These are phyloP conservation scores for Cutaneotrichosporon dermatis DNA, from an alignment of 1,284 basidiomycete genomes.

Conservation along the genomic window DNA sequence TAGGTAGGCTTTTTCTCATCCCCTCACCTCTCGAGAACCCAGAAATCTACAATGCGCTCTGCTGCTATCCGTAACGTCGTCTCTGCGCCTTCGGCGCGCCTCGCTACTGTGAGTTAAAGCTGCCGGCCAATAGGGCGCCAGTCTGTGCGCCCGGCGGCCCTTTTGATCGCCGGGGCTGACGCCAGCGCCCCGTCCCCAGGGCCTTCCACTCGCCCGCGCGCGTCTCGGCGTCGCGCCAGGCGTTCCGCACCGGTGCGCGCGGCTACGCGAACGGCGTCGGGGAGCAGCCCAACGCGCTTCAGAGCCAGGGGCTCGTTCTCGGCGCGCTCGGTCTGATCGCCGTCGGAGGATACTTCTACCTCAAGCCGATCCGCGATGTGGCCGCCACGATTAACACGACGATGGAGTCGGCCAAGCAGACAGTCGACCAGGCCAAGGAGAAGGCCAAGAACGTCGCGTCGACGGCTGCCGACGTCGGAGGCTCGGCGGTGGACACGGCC, in stretches of 20 bases:
- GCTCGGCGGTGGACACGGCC: constrained; percentile 1
- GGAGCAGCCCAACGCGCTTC: not conserved
- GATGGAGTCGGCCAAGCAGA: constrained; percentile 2
- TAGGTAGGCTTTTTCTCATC: too few species aligned
- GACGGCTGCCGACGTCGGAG: not conserved
- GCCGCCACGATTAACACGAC: constrained; percentile 20
- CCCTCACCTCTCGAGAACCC: not conserved
- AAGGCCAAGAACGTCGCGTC: not conserved
- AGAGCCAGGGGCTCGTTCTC: constrained; percentile 29
- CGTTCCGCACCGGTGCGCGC: not conserved
- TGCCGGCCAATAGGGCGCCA: too few species aligned
- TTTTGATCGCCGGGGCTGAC: not conserved
- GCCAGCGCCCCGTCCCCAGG: constrained; percentile 8
- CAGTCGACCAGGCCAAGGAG: constrained; percentile 4
- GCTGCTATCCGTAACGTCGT: constrained; percentile 6
- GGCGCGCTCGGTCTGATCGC: constrained; percentile 27
- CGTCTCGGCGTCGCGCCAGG: not conserved
- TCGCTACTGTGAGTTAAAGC: constrained; percentile 5
- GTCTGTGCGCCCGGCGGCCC: too few species aligned
- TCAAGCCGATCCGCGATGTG: constrained; percentile 46
- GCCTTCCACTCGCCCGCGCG: not conserved
- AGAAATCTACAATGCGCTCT: constrained; percentile 6
- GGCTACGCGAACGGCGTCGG: not conserved
- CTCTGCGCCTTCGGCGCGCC: constrained; percentile 5
- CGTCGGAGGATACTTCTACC: constrained; percentile 36